Evolutionary conservation across 805 yeast species (phyloP), one percentile per base, ranked within the genome.

Genomic region (Monosporozyma unispora): DNA sequence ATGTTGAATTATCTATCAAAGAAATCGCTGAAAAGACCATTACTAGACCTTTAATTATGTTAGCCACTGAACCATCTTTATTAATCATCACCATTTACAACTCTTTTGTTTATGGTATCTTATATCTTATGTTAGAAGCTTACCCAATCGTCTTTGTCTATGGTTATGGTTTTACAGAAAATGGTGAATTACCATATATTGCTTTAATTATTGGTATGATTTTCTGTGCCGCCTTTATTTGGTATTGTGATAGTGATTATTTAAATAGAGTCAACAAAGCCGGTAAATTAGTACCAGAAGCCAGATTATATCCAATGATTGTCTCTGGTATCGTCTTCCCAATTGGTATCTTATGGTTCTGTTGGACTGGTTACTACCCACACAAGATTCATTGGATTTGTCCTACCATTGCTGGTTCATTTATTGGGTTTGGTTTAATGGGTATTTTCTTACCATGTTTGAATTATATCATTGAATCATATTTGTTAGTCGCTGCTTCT

Each of bases 361-460:
- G 86, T 50, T 89, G 96, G 96, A 72, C 91, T 9, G 96, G 96
- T 62, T 76, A 79, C 54, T 89, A 81, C 66, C 82, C 78, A 45
- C 66, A 81, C 33, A 67, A 67, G 41, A 78, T 87, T 37, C 96
- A 83, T 62, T 89, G 91, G 91, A 82, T 81, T 58, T 86, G 78
- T n/a, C 93, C 95, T 39, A 76, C 84, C 2, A 67, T 79, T 27
- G 79, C 86, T 27, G 84, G 87, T 54, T 52, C 77, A 3, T 74
- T 82, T 59, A 75, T 79, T 37, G 90, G 89, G 11, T 78, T 76
- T 54, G 95, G 91, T 37, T 68, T 84, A 50, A 70, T 83, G 54
- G 72, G 80, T 41, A 79, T 86, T 50, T 86, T 86, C 71, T 70
- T 82, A 54, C 79, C 88, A 10, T 76, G 84, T 25, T 65, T 85